phyloP scores from a whole-genome alignment of 2,329 filamentous ascomycete species.

The Hypoxylon sp. region DNA sequence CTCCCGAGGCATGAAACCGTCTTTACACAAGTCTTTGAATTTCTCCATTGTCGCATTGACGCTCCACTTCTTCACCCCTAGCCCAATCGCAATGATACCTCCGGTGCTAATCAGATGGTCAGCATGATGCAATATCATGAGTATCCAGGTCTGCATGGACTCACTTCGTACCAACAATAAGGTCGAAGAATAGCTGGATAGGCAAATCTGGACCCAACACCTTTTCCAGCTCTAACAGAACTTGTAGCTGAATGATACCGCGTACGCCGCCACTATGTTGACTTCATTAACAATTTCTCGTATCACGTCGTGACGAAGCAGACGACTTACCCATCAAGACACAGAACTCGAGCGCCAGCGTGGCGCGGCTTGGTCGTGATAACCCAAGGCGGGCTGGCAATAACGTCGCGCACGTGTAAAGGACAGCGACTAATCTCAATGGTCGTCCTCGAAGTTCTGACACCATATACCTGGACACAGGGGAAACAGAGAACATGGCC shows the following conservation, averaged over 20 bases:
- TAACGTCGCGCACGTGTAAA: constrained; percentile 50
- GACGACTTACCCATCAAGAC: constrained; percentile 49
- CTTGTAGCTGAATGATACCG: constrained; percentile 50
- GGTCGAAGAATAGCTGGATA: constrained; percentile 52
- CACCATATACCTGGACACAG: constrained; percentile 51
- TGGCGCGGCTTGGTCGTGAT: constrained; percentile 50
- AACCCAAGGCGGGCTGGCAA: constrained; percentile 51
- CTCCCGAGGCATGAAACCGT: constrained; percentile 50
- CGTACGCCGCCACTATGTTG: constrained; percentile 48
- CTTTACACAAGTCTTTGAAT: constrained; percentile 51
- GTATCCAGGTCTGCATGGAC: constrained; percentile 10
- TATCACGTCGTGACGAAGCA: not conserved
- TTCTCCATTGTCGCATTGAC: constrained; percentile 50
- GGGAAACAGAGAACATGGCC: constrained; percentile 52
- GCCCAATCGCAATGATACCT: constrained; percentile 50
- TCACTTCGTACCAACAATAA: constrained; percentile 53
- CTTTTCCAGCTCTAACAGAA: constrained; percentile 50
- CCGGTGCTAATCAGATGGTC: constrained; percentile 44
- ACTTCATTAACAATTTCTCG: constrained; percentile 6
- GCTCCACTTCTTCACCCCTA: constrained; percentile 54
- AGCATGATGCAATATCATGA: not conserved
- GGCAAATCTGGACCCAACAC: constrained; percentile 51
- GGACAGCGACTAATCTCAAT: constrained; percentile 53
- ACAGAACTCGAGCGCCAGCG: constrained; percentile 50
- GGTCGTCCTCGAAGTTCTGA: constrained; percentile 51